Base-by-base conservation (phyloP, 2,329 filamentous ascomycete species). In the Xylariales sp. region DNA sequence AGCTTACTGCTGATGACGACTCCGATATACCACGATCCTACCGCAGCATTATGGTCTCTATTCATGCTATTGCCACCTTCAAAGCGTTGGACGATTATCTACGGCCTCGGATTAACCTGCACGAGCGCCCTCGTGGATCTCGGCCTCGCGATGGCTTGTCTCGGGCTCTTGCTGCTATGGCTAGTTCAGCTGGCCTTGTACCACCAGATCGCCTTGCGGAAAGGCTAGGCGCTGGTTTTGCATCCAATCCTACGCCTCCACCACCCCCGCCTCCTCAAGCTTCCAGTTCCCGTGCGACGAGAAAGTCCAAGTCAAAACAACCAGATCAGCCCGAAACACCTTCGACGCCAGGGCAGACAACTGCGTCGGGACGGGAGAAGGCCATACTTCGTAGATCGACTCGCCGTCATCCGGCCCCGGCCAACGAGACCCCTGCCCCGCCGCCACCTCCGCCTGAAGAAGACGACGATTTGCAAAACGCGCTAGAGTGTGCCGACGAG, bases 1-100 rank as follows among this genome's bases (percentile, higher is more conserved):
- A 93, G 74, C 85, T 99, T 41, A 88, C 94, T 45, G 95, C 96
- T 1, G 94, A 97, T 72, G 94, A 97, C 1, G 91, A 94, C 54
- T 95, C 94, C 0, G 93, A 96, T 56, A 96, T 99, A 67, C 96
- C 96, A 18, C 87, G 90, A 43, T 86, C 91, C 0, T 98, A 97
- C 77, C 89, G 93, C 28, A 97, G 95, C 73, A 97, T 99, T 70
- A 97, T 97, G 91, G 96, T 99, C 0, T 97, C 94, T 0, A 99
- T 99, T 65, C 96, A 99, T 78, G 96, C 96, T 16, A 98, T 99
- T 75, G 95, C 96, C 2, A 98, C 94, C 0, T 98, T 99, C 83
- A 98, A 97, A 79, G 93, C 95, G 0, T 83, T 99, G 30, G 96
- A 98, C 77, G 96, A 99, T 78, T 99, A 98, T 78, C 85, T 99